phyloP scores from a whole-genome alignment of 2,329 filamentous ascomycete species.

The Pyrenophora teres region DNA sequence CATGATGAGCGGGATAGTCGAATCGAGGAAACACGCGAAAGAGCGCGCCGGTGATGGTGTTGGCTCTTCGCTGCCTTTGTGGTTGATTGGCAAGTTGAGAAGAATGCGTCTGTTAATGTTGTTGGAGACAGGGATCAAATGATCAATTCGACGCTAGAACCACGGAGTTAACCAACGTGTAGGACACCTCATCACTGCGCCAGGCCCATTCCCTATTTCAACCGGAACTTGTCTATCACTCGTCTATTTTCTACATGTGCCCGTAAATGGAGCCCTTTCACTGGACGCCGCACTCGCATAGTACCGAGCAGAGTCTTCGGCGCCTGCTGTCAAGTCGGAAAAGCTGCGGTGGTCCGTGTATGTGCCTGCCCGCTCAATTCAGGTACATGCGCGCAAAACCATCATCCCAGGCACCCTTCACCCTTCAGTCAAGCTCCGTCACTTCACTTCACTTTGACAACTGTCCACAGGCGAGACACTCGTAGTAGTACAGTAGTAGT shows the following conservation, averaged over 20 bases:
- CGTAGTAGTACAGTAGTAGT: not conserved
- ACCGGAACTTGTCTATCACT: not conserved
- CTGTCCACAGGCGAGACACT: not conserved
- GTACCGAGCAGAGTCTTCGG: too few relatives aligned
- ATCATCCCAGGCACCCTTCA: too few relatives aligned
- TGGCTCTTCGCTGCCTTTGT: constrained; percentile 23
- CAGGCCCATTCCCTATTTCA: not conserved
- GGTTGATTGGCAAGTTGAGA: constrained; percentile 22
- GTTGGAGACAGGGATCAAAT: constrained; percentile 18
- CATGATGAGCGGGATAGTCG: constrained; percentile 33
- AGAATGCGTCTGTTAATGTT: constrained; percentile 21
- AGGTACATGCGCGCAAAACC: too few relatives aligned
- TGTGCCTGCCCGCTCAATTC: too few relatives aligned
- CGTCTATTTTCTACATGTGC: not conserved
- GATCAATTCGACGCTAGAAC: not conserved
- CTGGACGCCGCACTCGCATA: too few relatives aligned
- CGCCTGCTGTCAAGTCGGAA: too few relatives aligned
- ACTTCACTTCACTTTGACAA: not conserved
- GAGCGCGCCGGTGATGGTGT: constrained; percentile 32
- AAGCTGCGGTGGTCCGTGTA: too few relatives aligned
- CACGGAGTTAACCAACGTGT: constrained; percentile 17
- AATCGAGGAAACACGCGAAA: constrained; percentile 34
- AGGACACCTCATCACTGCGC: too few relatives aligned
- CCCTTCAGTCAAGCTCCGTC: too few relatives aligned
- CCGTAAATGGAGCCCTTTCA: too few relatives aligned